Conservation (phyloP, 805 yeast species). For the Tetrapisispora iriomotensis region DNA sequence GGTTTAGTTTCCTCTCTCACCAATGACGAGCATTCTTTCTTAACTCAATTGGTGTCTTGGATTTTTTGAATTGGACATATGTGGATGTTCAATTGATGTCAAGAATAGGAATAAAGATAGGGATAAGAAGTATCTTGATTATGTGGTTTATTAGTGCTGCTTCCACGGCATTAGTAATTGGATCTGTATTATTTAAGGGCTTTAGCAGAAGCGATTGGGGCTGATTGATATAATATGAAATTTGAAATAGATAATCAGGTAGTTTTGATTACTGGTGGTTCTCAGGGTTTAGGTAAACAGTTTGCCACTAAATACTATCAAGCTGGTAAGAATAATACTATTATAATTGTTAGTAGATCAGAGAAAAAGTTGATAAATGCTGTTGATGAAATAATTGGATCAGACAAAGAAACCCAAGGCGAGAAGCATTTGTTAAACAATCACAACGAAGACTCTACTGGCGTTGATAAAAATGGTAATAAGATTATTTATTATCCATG, state of each 20-base stretch:
- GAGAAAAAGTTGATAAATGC: constrained; percentile 45
- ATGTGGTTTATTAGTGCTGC: too few species aligned
- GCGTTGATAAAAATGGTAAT: neutral
- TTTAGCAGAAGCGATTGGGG: neutral
- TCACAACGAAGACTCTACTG: neutral
- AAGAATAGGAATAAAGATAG: too few species aligned
- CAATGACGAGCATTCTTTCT: neutral
- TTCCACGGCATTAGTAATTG: too few species aligned
- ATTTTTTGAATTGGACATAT: too few species aligned
- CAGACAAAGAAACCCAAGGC: neutral
- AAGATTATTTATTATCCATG: constrained; percentile 39
- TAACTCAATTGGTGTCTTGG: too few species aligned
- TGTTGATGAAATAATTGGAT: constrained; percentile 34
- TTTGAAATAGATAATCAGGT: constrained; percentile 36
- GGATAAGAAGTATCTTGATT: too few species aligned
- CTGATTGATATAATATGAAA: constrained; percentile 7
- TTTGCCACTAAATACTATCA: constrained; percentile 49
- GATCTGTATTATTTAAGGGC: neutral
- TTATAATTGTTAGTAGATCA: constrained; percentile 71
- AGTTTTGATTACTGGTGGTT: constrained; percentile 82
- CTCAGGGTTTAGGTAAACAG: constrained; percentile 86
- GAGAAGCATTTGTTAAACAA: neutral
- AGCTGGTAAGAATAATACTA: constrained; percentile 43
- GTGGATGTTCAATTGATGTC: too few species aligned
- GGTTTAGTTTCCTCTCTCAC: neutral